These are phyloP conservation scores for Picochlorum sp. DNA, from an alignment of 139 green algal species.

Conservation along the genomic window DNA sequence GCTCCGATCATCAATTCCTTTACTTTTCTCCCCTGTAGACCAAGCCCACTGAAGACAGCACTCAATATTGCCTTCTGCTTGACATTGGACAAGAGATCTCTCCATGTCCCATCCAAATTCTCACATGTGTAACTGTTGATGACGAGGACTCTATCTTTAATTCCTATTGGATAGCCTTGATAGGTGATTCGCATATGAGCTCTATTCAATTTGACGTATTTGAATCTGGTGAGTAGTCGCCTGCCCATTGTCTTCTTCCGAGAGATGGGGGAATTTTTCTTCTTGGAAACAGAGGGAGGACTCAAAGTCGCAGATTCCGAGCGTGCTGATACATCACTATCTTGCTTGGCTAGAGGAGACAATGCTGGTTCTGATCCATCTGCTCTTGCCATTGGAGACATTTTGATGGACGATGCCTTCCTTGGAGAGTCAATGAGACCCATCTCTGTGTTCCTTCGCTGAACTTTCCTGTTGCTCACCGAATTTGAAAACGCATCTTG, in stretches of 20 bases:
- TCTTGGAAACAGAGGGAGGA: no score
- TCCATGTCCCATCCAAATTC: conserved; percentile 59
- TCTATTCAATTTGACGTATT: conserved; percentile 68
- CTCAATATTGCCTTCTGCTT: conserved; percentile 67
- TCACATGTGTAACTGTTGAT: conserved; percentile 60
- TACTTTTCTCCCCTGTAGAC: conserved; percentile 66
- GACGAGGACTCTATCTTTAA: conserved; percentile 63
- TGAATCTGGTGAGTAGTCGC: conserved; percentile 39
- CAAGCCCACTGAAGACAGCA: conserved; percentile 51
- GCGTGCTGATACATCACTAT: neutral
- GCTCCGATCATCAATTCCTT: conserved; percentile 24
- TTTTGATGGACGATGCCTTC: neutral
- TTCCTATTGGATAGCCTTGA: conserved; percentile 41
- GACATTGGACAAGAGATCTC: conserved; percentile 53
- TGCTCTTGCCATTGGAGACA: neutral
- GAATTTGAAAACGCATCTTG: conserved; percentile 24
- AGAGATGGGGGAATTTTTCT: no score
- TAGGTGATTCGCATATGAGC: conserved; percentile 59
- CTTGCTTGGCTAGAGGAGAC: neutral
- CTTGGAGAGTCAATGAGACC: neutral
- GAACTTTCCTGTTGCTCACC: neutral
- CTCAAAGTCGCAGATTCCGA: neutral
- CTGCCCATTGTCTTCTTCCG: neutral
- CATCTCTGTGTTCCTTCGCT: neutral
- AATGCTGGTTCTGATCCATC: neutral